phyloP scores from a whole-genome alignment of 139 green algal species.

The Diplosphaera chodatii region DNA sequence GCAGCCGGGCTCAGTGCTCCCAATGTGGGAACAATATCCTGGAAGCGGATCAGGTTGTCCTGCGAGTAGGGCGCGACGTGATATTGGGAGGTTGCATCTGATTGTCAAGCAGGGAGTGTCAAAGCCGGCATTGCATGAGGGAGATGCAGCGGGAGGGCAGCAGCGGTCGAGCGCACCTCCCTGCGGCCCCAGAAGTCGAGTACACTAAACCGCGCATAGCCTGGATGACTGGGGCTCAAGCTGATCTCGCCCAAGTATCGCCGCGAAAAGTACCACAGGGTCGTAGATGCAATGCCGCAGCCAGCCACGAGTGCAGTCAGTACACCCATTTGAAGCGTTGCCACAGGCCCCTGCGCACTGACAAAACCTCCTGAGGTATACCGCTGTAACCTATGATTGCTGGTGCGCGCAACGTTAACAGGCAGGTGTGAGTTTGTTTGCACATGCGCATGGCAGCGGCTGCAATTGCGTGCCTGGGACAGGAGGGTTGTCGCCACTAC shows the following conservation, averaged over 20 bases:
- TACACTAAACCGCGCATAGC: slow-evolving; percentile 37
- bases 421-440: no score
- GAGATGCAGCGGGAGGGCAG: no score
- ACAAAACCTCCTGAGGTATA: no score
- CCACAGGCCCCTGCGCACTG: slow-evolving; percentile 21
- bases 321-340: slow-evolving; percentile 24
- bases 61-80: slow-evolving; percentile 19
- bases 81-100: no score
- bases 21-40: slow-evolving; percentile 45
- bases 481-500: slow-evolving; percentile 29
- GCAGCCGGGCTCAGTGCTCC: slow-evolving; percentile 17
- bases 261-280: slow-evolving; percentile 58
- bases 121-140: no score
- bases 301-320: slow-evolving; percentile 30
- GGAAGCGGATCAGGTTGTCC: slow-evolving; percentile 47
- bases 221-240: slow-evolving; percentile 19
- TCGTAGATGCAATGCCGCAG: slow-evolving; percentile 24
- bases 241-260: slow-evolving; percentile 75
- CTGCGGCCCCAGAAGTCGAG: slow-evolving; percentile 77
- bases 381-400: no score
- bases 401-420: no score
- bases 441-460: neutral
- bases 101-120: no score
- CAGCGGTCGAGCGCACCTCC: slow-evolving; percentile 38
- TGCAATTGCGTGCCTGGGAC: neutral